Base-by-base conservation (phyloP, 108 stramenopile species). In the Nitzschia inconspicua region DNA sequence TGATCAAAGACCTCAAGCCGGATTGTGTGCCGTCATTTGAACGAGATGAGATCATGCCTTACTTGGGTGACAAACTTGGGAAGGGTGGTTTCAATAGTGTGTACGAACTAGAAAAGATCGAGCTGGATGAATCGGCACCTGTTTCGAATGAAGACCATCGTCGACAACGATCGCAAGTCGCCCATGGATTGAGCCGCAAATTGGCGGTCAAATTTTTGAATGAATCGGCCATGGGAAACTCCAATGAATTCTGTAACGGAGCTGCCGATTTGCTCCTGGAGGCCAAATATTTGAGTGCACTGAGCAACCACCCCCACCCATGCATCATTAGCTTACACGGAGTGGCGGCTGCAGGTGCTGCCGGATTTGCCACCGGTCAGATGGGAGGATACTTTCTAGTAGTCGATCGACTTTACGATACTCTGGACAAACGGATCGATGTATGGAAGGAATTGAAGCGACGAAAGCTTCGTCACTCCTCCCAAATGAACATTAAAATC, bases 201-300 rank as follows among this genome's bases (percentile, higher is more conserved):
- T 36, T 78, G 34, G 79, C 79, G 0, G 68, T 80, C 37, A 90
- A 90, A 56, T 86, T 80, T 32, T 66, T 90, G 29, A 77, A 72
- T 41, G 73, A 82, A 24, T 70, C 75, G 24, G 56, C 83, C 7
- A 76, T 76, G 51, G 31, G 29, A 8, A 68, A 79, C 32, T 66
- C 77, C 4, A 65, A 84, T 55, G 73, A 79, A 47, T 91, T 82
- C 48, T 80, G 79, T 58, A 77, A 82, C 35, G 89, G 86, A 5
- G 84, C 86, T 0, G 66, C 75, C 18, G 89, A 91, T 66, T 61
- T 91, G 34, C 62, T 87, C 3, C 29, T 87, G 53, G 89, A 91
- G 61, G 86, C 84, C 41, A 83, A 87, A 55, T 85, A 87, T 54
- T 51, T 91, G 30, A 73, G 71, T 22, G 83, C 80, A 31, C 65